Evolutionary conservation across 2,329 filamentous ascomycete species (phyloP).

Genomic region (Botrytis pseudocinerea): DNA sequence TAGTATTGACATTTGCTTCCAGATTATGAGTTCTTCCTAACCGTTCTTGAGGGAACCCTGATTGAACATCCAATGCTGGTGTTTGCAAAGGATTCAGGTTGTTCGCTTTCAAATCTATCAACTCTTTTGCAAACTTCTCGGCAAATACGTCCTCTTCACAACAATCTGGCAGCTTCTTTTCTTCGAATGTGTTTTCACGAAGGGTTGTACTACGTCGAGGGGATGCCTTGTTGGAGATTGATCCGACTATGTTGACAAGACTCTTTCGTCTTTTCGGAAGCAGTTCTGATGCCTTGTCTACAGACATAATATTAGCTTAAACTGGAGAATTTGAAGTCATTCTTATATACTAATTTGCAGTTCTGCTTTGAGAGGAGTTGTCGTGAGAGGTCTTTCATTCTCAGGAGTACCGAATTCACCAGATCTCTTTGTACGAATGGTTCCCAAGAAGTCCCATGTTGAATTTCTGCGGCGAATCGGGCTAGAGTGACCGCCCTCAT

Average conservation of each 20-base stretch:
- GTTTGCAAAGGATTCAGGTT: background rate
- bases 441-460: slow-evolving; percentile 29
- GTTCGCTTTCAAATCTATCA: background rate
- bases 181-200: background rate
- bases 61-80: background rate
- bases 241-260: slow-evolving; percentile 33
- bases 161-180: background rate
- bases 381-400: slow-evolving; percentile 21
- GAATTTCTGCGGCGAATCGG: slow-evolving; percentile 25
- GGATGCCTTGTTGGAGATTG: slow-evolving; percentile 29
- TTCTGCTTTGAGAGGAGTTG: slow-evolving; percentile 24
- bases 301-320: background rate
- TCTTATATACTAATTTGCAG: background rate
- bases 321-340: background rate
- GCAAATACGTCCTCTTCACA: slow-evolving; percentile 12
- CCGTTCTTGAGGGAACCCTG: background rate
- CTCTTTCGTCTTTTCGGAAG: slow-evolving; percentile 32
- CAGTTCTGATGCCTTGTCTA: background rate
- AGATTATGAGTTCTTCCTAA: too few species aligned
- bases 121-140: slow-evolving; percentile 7
- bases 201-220: slow-evolving; percentile 19
- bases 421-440: background rate
- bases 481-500: background rate
- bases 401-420: background rate
- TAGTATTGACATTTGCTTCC: background rate